phyloP scores from a whole-genome alignment of 2,329 filamentous ascomycete species.

The Lachnellula subtilissima region DNA sequence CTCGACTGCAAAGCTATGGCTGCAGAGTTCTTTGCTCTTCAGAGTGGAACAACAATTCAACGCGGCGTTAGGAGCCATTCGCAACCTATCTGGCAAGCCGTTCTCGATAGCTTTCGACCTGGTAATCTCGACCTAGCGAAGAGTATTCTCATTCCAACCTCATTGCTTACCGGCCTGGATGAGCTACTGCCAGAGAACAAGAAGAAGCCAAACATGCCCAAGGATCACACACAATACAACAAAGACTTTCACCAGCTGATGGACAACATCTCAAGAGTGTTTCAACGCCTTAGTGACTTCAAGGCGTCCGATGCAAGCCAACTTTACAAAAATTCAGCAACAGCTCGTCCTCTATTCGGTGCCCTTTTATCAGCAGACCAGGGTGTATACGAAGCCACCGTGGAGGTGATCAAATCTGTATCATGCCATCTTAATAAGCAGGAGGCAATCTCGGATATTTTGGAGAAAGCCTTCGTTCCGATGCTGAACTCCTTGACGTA shows the following conservation, averaged over 20 bases:
- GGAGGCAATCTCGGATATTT: constrained; percentile 45
- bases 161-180: constrained; percentile 70
- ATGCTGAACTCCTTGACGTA: constrained; percentile 43
- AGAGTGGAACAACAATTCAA: constrained; percentile 55
- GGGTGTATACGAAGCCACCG: constrained; percentile 71
- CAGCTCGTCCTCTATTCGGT: constrained; percentile 70
- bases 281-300: constrained; percentile 77
- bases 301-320: constrained; percentile 61
- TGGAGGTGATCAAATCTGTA: constrained; percentile 77
- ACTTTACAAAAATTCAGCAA: constrained; percentile 63
- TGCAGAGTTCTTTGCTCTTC: constrained; percentile 64
- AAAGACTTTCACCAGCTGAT: constrained; percentile 59
- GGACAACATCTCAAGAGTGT: constrained; percentile 62
- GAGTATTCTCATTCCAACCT: constrained; percentile 55
- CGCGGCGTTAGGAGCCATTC: constrained; percentile 66
- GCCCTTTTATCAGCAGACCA: constrained; percentile 77
- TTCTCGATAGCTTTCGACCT: constrained; percentile 62
- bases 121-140: constrained; percentile 69
- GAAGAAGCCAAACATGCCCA: constrained; percentile 37
- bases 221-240: constrained; percentile 71
- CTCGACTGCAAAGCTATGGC: constrained; percentile 68
- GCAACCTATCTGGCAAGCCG: constrained; percentile 71
- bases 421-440: constrained; percentile 58
- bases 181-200: constrained; percentile 46
- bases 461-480: constrained; percentile 41